These are phyloP conservation scores for Leishmania braziliensis DNA, from an alignment of 208 protist genomes.

Conservation along the genomic window DNA sequence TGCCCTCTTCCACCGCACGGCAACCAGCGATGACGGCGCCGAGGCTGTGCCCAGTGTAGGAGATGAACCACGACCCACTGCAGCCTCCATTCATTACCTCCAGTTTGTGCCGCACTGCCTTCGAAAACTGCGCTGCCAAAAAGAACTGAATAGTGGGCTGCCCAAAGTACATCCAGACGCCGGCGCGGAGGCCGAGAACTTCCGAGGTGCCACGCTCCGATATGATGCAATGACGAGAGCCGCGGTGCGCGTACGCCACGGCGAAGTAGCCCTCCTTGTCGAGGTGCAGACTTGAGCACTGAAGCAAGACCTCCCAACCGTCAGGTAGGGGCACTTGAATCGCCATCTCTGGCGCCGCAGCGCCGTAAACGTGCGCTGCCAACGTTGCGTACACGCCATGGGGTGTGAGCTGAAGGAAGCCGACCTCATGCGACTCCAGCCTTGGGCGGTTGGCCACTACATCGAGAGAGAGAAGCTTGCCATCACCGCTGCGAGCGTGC, in stretches of 20 bases:
- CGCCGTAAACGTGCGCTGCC: conserved; percentile 75
- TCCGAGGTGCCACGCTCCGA: conserved; percentile 88
- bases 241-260: conserved; percentile 78
- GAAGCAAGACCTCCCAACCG: conserved; percentile 76
- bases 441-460: conserved; percentile 41
- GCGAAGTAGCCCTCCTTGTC: conserved; percentile 89
- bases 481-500: background rate
- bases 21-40: conserved; percentile 85
- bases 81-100: conserved; percentile 18
- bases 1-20: conserved; percentile 77
- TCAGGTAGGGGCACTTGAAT: conserved; percentile 46
- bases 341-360: conserved; percentile 27
- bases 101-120: conserved; percentile 64
- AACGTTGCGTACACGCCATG: conserved; percentile 79
- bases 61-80: conserved; percentile 56
- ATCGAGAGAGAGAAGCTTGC: conserved; percentile 33
- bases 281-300: conserved; percentile 62
- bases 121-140: conserved; percentile 87
- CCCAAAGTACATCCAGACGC: conserved; percentile 91
- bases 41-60: conserved; percentile 91
- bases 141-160: conserved; percentile 88
- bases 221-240: conserved; percentile 76
- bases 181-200: conserved; percentile 76
- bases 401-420: conserved; percentile 58
- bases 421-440: conserved; percentile 56